phyloP scores from a whole-genome alignment of 257 asterid species.

The Cynanchum wilfordii region DNA sequence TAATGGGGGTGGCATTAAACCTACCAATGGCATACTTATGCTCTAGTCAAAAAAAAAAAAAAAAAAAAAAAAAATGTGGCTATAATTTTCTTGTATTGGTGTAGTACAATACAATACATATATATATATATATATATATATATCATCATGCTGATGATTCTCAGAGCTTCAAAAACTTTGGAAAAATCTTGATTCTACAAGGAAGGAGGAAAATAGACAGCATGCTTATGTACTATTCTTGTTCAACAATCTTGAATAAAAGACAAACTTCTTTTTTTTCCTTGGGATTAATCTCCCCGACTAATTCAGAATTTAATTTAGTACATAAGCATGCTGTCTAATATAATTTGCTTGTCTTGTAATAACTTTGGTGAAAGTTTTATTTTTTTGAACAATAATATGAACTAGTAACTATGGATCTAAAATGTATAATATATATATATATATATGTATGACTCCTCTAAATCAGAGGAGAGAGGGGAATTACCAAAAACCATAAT shows the following conservation, averaged over 20 bases:
- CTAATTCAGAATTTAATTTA: no score
- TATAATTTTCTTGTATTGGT: neutral
- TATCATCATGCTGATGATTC: no score
- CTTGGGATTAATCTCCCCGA: no score
- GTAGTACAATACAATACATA: neutral
- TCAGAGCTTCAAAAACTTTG: neutral
- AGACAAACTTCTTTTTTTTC: no score
- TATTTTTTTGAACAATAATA: no score
- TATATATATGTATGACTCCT: neutral
- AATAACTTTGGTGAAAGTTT: no score
- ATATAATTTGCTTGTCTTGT: no score
- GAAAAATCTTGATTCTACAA: neutral
- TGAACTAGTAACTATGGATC: no score
- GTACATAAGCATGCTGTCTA: no score
- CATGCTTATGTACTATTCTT: neutral
- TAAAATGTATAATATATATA: no score
- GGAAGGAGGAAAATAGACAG: neutral
- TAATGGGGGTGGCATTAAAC: slow-evolving; percentile 5
- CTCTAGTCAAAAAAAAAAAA: neutral
- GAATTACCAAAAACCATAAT: no score
- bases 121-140: no score
- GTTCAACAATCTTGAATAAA: neutral
- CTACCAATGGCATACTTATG: neutral
- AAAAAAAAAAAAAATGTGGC: neutral
- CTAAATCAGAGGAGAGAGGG: neutral